Conservation (phyloP, 2,329 filamentous ascomycete species). For the Colletotrichum brevisporum region DNA sequence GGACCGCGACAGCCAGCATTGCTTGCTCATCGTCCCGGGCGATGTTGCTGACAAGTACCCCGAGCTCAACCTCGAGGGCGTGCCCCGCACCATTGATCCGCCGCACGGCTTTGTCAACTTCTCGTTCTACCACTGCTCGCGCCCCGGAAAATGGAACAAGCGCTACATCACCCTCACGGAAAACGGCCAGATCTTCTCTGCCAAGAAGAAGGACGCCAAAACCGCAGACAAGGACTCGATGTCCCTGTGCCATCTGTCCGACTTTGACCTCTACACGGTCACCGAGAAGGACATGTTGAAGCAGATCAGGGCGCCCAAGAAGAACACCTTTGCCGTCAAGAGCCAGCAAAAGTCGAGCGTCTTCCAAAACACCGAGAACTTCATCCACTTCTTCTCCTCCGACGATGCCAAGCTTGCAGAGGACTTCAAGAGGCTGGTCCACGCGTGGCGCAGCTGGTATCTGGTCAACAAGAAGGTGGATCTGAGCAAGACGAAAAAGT, state of each 20-base stretch:
- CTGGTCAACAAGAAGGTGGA: conserved; percentile 78
- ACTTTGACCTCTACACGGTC: conserved; percentile 92
- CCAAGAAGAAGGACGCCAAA: conserved; percentile 78
- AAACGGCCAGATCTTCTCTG: conserved; percentile 79
- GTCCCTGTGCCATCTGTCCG: conserved; percentile 86
- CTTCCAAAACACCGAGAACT: conserved; percentile 86
- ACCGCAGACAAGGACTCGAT: conserved; percentile 74
- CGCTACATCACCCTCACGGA: conserved; percentile 80
- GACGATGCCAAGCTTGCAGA: conserved; percentile 78
- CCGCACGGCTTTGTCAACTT: conserved; percentile 75
- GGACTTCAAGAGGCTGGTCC: conserved; percentile 79
- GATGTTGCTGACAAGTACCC: conserved; percentile 67
- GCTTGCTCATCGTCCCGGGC: conserved; percentile 75
- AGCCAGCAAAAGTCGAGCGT: conserved; percentile 90
- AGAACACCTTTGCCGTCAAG: conserved; percentile 88
- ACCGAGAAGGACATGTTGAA: conserved; percentile 77
- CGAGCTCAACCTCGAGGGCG: conserved; percentile 76
- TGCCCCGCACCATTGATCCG: conserved; percentile 69
- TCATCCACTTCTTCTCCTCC: conserved; percentile 91
- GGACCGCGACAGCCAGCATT: conserved; percentile 85
- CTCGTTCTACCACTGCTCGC: conserved; percentile 84
- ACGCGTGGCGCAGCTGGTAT: conserved; percentile 93
- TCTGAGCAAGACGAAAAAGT: conserved; percentile 56
- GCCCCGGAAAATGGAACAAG: conserved; percentile 90
- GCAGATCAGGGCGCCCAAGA: conserved; percentile 86